Base-by-base conservation (phyloP, 495 filamentous ascomycete species). In the Neurospora tetraspora region DNA sequence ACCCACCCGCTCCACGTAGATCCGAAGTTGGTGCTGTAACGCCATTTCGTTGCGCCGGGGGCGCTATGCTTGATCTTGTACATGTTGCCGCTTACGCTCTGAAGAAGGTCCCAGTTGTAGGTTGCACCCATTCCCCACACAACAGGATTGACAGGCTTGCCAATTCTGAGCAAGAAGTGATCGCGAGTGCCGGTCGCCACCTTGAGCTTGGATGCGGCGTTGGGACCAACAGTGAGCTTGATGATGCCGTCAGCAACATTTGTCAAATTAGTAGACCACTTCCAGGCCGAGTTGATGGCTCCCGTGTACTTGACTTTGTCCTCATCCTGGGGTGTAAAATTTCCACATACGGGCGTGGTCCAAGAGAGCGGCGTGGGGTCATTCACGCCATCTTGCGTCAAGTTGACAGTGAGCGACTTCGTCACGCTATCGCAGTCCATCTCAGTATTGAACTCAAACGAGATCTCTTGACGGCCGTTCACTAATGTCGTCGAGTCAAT, bases 171-270 rank as follows among this genome's bases (percentile, higher is more conserved):
- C 71, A 88, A 77, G 75, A 89, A 86, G 68, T 83, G 81, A 70
- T 88, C 87, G n/a, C 78, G 77, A 0, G 88, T 81, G 39, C 87
- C 79, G 7, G 88, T 89, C 8, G 82, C 82, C 6, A 59, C 69
- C 3, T 73, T 76, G 47, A 81, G 80, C 45, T 5, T 14, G 53
- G 82, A 74, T 16, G 80, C 83, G 20, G 85, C 34, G 34, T 1
- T 84, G 53, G 91, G 91, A 39, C 81, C 84, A 61, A 93, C 80
- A 0, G 89, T 91, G 70, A 92, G 72, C 39, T 83, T 81, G 75
- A 93, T 86, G n/a, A 93, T 80, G 69, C 91, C 91, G 70, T 93
- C 87, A 20, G 85, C 85, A 2, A 92, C 89, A 38, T 88, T 84
- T 11, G 73, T 81, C 70, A 93, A 71, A n/a, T 81, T 88, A 3